Percentiles rank a stretch among this genome's conserved stretches.
Evolutionary conservation across 345 rosid genomes (phyloP).

Genomic region (Dipteronia dyeriana): DNA sequence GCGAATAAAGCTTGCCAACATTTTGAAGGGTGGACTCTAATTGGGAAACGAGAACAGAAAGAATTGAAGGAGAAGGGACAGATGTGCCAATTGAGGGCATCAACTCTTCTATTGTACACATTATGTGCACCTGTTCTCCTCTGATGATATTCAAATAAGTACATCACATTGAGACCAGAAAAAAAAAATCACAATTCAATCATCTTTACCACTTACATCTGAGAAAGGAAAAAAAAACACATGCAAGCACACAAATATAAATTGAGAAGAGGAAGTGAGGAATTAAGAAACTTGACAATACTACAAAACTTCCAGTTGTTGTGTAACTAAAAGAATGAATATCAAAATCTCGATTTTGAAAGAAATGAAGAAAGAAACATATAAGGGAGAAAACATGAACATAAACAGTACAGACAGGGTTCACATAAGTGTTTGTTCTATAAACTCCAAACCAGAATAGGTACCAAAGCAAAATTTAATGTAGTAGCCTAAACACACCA

Average conservation of each 20-base stretch:
- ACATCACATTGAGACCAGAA: constrained; percentile 22
- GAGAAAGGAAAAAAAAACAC: neutral
- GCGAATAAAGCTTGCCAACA: constrained; percentile 64
- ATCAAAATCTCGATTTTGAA: neutral
- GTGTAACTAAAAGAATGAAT: neutral
- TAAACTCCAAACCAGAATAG: neutral
- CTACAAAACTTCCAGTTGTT: neutral
- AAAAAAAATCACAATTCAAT: constrained; percentile 19
- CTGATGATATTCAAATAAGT: constrained; percentile 44
- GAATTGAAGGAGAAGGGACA: constrained; percentile 75
- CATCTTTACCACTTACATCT: constrained; percentile 24
- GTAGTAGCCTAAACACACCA: neutral
- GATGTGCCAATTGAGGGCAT: constrained; percentile 86
- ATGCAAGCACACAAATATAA: neutral
- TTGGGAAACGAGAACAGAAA: constrained; percentile 61
- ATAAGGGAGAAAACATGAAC: neutral
- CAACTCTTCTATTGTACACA: constrained; percentile 84
- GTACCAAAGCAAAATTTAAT: neutral
- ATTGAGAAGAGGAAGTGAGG: neutral
- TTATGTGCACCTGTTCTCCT: constrained; percentile 84
- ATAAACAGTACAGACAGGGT: neutral
- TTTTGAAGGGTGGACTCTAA: constrained; percentile 82
- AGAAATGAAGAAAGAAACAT: neutral
- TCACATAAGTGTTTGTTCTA: neutral
- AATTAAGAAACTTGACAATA: neutral